Conservation (phyloP, 306 rosid genomes). For the Cicer bijugum region DNA sequence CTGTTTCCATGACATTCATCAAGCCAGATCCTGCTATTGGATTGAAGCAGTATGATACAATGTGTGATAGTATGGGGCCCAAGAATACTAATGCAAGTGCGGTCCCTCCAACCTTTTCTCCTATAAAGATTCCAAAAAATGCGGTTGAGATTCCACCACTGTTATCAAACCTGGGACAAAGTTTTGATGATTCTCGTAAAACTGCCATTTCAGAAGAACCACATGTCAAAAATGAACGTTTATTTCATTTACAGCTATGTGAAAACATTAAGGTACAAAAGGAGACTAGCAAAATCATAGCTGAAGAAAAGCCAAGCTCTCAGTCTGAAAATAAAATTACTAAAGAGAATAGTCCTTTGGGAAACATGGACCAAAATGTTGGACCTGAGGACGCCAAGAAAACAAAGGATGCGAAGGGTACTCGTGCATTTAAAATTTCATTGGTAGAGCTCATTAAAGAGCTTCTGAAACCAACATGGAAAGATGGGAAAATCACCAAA, state of each 20-base stretch:
- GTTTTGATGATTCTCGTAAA: constrained; percentile 44
- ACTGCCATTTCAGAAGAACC: constrained; percentile 46
- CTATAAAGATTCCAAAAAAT: constrained; percentile 46
- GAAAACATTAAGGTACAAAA: constrained; percentile 42
- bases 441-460: constrained; percentile 90
- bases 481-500: constrained; percentile 82
- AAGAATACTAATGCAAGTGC: constrained; percentile 52
- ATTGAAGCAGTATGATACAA: constrained; percentile 62
- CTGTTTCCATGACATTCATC: constrained; percentile 50
- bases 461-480: constrained; percentile 92
- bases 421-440: constrained; percentile 81
- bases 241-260: constrained; percentile 47
- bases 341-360: constrained; percentile 59
- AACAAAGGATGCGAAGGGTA: constrained; percentile 72
- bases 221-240: constrained; percentile 42
- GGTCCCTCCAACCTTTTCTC: constrained; percentile 45
- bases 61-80: constrained; percentile 54
- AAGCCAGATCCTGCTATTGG: constrained; percentile 56
- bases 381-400: constrained; percentile 73
- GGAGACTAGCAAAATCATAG: constrained; percentile 49
- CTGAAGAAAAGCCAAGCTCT: constrained; percentile 45
- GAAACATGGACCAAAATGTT: constrained; percentile 54
- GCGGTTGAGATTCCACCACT: constrained; percentile 46
- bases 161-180: constrained; percentile 49
- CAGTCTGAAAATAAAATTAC: constrained; percentile 60